Percentiles rank a stretch among this genome's conserved stretches.
Conservation (phyloP, 805 yeast species). For the Yarrowia osloensis region DNA sequence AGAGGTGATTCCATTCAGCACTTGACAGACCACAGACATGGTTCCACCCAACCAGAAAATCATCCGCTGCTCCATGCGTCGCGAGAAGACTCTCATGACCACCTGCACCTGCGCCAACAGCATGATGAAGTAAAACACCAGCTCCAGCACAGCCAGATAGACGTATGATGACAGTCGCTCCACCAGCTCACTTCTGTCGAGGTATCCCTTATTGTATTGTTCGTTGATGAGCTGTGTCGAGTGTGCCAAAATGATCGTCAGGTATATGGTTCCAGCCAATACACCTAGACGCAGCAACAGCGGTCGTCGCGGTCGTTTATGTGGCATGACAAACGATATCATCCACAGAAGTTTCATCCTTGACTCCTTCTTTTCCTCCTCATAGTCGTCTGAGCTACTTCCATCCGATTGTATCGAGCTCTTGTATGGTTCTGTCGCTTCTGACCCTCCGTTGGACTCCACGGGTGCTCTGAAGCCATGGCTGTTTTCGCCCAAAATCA, state of each 20-base stretch:
- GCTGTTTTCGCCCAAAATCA: conserved; percentile 20
- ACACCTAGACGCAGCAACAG: conserved; percentile 23
- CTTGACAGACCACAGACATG: conserved; percentile 58
- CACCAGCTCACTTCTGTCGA: conserved; percentile 49
- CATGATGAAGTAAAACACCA: conserved; percentile 51
- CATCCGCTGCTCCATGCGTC: conserved; percentile 67
- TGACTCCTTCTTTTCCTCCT: conserved; percentile 2
- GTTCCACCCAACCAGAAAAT: conserved; percentile 60
- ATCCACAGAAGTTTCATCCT: conserved; percentile 16
- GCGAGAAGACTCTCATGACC: conserved; percentile 63
- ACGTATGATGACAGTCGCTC: conserved; percentile 48
- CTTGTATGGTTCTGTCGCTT: background rate
- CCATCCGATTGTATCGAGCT: background rate
- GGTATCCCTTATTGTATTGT: conserved; percentile 50
- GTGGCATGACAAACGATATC: conserved; percentile 19
- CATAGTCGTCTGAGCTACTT: background rate
- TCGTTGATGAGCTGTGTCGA: conserved; percentile 50
- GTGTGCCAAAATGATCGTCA: conserved; percentile 53
- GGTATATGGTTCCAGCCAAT: conserved; percentile 43
- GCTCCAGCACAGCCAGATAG: conserved; percentile 57
- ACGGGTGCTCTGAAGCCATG: conserved; percentile 14
- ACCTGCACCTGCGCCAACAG: conserved; percentile 73
- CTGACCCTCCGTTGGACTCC: background rate
- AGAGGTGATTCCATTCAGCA: conserved; percentile 61
- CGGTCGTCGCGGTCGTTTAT: conserved; percentile 19